Conservation (phyloP, 257 asterid species). For the Gentiana macrophylla region DNA sequence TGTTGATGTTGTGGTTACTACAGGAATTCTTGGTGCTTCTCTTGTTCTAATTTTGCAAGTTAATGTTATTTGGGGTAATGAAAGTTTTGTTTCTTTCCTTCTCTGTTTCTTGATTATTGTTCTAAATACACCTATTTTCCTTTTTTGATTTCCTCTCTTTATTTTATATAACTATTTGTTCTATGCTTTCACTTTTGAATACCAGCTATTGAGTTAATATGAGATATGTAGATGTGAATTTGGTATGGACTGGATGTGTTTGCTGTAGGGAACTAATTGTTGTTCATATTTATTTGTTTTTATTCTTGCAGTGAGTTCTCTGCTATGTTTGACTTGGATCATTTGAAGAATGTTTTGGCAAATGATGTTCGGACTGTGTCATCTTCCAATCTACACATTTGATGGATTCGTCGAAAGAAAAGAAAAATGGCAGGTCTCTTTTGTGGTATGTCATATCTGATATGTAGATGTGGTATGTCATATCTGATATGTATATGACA, state of each 20-base stretch:
- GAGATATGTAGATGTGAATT: background rate
- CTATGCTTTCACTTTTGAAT: no score
- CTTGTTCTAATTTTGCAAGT: constrained; percentile 86
- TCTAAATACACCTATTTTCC: constrained; percentile 23
- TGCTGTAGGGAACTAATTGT: background rate
- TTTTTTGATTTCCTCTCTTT: background rate
- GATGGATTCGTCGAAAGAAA: constrained; percentile 55
- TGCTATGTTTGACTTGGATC: constrained; percentile 9
- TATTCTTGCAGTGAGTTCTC: constrained; percentile 79
- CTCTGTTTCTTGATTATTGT: constrained; percentile 20
- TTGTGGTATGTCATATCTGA: no score
- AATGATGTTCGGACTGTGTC: constrained; percentile 28
- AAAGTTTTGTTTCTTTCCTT: constrained; percentile 45
- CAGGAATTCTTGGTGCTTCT: constrained; percentile 91
- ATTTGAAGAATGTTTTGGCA: constrained; percentile 67
- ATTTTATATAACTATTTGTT: no score
- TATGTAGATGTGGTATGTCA: no score
- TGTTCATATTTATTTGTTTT: background rate
- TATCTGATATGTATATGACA: no score
- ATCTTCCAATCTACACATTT: constrained; percentile 70
- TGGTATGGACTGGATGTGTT: background rate
- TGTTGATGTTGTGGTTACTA: constrained; percentile 94
- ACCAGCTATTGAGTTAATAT: no score
- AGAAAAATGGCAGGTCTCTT: no score
- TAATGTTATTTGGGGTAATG: constrained; percentile 96